Conservation (phyloP, 2,329 filamentous ascomycete species). For the Cercospora sp. region DNA sequence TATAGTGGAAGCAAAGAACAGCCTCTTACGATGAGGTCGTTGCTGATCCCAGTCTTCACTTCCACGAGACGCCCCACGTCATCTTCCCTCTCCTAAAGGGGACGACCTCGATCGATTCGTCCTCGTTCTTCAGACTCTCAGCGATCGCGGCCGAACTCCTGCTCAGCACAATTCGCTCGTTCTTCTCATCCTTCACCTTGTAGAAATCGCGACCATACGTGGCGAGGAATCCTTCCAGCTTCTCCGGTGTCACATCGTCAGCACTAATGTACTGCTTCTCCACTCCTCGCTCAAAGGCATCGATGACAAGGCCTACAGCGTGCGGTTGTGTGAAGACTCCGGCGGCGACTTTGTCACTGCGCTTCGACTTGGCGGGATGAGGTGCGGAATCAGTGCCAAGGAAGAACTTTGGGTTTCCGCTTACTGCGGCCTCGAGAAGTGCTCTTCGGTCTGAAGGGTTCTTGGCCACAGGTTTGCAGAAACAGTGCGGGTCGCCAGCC, state of each 20-base stretch:
- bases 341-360: conserved; percentile 61
- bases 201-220: conserved; percentile 61
- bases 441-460: conserved; percentile 71
- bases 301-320: conserved; percentile 65
- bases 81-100: conserved; percentile 64
- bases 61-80: conserved; percentile 58
- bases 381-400: conserved; percentile 75
- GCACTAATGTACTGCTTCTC: conserved; percentile 55
- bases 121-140: conserved; percentile 56
- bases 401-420: conserved; percentile 68
- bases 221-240: conserved; percentile 60
- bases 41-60: conserved; percentile 27
- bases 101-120: conserved; percentile 60
- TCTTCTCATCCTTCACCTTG: conserved; percentile 49
- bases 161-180: conserved; percentile 58
- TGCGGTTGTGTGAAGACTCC: conserved; percentile 80
- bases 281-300: conserved; percentile 64
- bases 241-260: conserved; percentile 56
- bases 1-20: not conserved
- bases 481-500: conserved; percentile 69
- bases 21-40: not conserved
- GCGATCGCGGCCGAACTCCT: conserved; percentile 58
- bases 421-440: conserved; percentile 64
- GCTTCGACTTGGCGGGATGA: conserved; percentile 63
- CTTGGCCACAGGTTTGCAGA: conserved; percentile 69